Evolutionary conservation across 176 grass and related monocot species (phyloP).

Genomic region (Oryza punctata): DNA sequence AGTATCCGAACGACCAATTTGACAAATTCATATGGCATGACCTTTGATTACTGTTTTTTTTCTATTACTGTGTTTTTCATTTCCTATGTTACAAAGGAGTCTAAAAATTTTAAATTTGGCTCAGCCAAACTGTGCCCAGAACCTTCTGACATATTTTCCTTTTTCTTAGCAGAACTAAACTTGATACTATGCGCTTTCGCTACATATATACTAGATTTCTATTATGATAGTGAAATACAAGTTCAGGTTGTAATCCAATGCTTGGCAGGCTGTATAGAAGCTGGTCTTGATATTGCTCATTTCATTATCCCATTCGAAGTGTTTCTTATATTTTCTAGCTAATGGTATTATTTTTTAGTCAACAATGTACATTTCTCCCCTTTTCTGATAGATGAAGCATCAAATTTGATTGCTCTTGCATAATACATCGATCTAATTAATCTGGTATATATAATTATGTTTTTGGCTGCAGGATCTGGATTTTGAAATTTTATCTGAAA

Average conservation of each 20-base stretch:
- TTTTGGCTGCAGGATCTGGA: background rate
- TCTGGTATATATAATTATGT: background rate
- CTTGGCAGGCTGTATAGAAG: no score
- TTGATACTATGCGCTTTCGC: background rate
- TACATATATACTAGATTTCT: background rate
- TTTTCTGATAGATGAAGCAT: background rate
- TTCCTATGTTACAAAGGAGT: no score
- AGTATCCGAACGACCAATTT: no score
- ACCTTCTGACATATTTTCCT: background rate
- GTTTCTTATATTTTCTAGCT: no score
- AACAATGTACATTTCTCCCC: background rate
- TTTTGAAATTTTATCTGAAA: background rate
- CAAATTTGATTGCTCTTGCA: background rate
- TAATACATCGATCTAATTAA: background rate
- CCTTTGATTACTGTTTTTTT: no score
- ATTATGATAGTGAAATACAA: background rate
- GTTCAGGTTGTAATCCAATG: no score
- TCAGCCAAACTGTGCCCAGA: background rate
- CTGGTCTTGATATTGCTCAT: no score
- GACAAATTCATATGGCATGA: no score
- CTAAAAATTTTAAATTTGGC: background rate
- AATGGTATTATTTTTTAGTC: background rate
- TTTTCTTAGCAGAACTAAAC: background rate
- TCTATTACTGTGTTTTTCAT: no score
- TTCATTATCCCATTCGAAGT: no score